Evolutionary conservation across 495 filamentous ascomycete genomes (phyloP).

Genomic region (Hypoxylon trugodes): DNA sequence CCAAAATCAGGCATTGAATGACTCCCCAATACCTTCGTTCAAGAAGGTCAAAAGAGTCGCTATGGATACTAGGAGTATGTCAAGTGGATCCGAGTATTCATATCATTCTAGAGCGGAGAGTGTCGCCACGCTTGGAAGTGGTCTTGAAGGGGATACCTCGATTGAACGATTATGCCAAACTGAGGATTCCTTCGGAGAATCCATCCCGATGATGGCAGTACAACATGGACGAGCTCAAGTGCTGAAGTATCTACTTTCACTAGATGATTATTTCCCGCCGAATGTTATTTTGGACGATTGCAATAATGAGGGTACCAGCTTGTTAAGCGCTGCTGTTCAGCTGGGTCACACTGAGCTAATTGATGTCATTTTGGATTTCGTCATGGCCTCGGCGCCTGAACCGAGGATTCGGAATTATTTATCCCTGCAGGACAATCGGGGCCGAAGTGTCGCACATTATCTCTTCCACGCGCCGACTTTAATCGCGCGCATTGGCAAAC

Average conservation of each 20-base stretch:
- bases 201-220: slow-evolving; percentile 95
- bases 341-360: slow-evolving; percentile 77
- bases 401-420: slow-evolving; percentile 70
- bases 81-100: slow-evolving; percentile 83
- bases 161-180: slow-evolving; percentile 83
- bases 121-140: slow-evolving; percentile 73
- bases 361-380: slow-evolving; percentile 74
- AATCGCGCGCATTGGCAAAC: slow-evolving; percentile 73
- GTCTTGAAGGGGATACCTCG: slow-evolving; percentile 84
- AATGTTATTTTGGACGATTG: slow-evolving; percentile 78
- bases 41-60: slow-evolving; percentile 78
- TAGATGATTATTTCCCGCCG: slow-evolving; percentile 75
- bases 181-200: slow-evolving; percentile 81
- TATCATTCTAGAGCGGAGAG: slow-evolving; percentile 79
- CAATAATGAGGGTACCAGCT: slow-evolving; percentile 86
- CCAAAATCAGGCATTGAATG: slow-evolving; percentile 62
- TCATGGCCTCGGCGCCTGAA: slow-evolving; percentile 50
- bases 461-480: slow-evolving; percentile 91
- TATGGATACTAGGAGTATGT: slow-evolving; percentile 87
- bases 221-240: slow-evolving; percentile 75
- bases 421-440: slow-evolving; percentile 77
- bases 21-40: slow-evolving; percentile 50
- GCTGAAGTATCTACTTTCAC: slow-evolving; percentile 78
- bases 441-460: slow-evolving; percentile 91
- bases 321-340: slow-evolving; percentile 95